phyloP scores from a whole-genome alignment of 2,329 filamentous ascomycete species.

The Sporothrix euskadiensis region DNA sequence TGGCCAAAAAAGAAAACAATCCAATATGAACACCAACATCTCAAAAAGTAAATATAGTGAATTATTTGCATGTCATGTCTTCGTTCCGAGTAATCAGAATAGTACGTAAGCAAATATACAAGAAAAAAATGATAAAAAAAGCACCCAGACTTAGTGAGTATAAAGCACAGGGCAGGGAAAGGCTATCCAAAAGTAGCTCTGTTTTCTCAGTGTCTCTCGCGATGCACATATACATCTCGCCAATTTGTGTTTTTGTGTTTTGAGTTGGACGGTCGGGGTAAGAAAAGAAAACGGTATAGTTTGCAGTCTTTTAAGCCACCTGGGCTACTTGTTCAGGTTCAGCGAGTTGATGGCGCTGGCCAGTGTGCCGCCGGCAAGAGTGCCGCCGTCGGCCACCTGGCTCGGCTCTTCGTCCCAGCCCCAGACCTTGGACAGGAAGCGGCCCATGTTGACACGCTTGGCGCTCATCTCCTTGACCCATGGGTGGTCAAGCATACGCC shows the following conservation, averaged over 20 bases:
- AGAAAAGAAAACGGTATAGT: background rate
- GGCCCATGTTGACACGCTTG: conserved; percentile 96
- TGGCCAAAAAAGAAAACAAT: background rate
- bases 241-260: background rate
- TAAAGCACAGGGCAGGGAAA: background rate
- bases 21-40: no score
- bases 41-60: background rate
- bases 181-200: background rate
- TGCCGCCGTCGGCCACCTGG: conserved; percentile 24
- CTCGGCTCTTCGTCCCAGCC: conserved; percentile 69
- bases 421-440: conserved; percentile 94
- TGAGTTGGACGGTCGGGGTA: background rate
- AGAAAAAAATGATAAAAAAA: background rate
- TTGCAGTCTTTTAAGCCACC: conserved; percentile 6
- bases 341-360: conserved; percentile 5
- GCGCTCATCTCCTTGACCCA: conserved; percentile 97
- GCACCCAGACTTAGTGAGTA: background rate
- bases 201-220: background rate
- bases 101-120: conserved; percentile 16
- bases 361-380: conserved; percentile 26
- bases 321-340: background rate
- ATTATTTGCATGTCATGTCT: conserved; percentile 19
- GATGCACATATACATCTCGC: background rate
- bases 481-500: conserved; percentile 98
- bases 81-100: conserved; percentile 6